Base-by-base conservation (phyloP, 2,329 filamentous ascomycete species). In the Bisporella sp. region DNA sequence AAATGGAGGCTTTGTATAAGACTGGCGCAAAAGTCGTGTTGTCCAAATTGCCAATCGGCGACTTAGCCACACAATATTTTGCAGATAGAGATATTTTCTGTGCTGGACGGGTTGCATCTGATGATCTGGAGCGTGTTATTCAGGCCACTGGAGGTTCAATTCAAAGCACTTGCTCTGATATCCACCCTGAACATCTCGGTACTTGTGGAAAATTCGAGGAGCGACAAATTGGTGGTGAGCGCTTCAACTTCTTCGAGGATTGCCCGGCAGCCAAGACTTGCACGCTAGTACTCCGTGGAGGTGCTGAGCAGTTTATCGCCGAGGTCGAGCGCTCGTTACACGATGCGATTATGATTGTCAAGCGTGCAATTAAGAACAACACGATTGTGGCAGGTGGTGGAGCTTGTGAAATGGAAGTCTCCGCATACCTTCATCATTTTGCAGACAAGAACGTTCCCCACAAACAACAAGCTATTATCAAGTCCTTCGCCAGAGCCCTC, bases 281-380 rank as follows among this genome's bases (percentile, higher is more conserved):
- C 78, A 99, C 93, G 7, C 77, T 99, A 21, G 84, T 99, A 40
- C 84, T 99, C 56, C 88, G 93, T 66, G 93, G 93, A 64, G 93
- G 93, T 58, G 93, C 93, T 35, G 93, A 99, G 75, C 93, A 99
- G 70, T 99, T 99, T 73, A 99, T 99, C 63, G 93, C 93, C 52
- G 93, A 99, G 71, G 93, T 96, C 1, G 93, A 99, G 76, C 88
- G 93, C 57, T 96, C 89, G 66, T 80, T 99, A 59, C 93, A 99
- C 76, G 93, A 99, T 65, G 93, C 93, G 62, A 97, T 99, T 72
- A 99, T 99, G 93, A 96, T 99, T 64, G 93, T 99, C 66, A 97
- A 97, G 82, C 90, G 95, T 55, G 89, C 93, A 31, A 89, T 97
- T 71, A 89, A 89, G 75, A 95, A 97, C 77, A 85, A 85, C 66